Conservation (phyloP, 345 rosid species). For the Eutrema japonicum region DNA sequence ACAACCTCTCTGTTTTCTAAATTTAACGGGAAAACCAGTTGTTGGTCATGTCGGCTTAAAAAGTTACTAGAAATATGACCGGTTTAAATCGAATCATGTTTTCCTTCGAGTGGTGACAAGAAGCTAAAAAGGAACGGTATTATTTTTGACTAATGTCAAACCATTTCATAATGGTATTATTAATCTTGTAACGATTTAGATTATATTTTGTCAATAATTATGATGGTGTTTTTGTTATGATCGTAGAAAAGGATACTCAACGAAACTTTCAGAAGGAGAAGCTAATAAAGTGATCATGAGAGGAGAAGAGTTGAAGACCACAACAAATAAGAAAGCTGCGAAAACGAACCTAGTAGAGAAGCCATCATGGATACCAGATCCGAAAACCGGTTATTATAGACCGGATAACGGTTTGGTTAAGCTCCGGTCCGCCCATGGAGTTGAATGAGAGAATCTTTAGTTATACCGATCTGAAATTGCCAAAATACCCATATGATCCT, state of each 20-base stretch:
- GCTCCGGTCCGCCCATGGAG: not conserved
- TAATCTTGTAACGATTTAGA: not conserved
- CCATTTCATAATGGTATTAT: constrained; percentile 1
- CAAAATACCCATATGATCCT: too few relatives aligned
- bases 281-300: not conserved
- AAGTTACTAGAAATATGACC: too few relatives aligned
- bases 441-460: not conserved
- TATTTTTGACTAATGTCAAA: not conserved
- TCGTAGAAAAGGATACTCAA: constrained; percentile 22
- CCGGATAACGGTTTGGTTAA: constrained; percentile 11
- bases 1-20: too few relatives aligned
- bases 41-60: too few relatives aligned
- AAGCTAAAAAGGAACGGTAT: not conserved
- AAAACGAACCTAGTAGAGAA: not conserved
- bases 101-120: not conserved
- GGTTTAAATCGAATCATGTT: not conserved
- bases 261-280: not conserved
- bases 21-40: not conserved
- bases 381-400: constrained; percentile 14
- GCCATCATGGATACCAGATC: constrained; percentile 24
- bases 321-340: not conserved
- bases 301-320: constrained; percentile 8
- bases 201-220: not conserved
- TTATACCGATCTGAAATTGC: too few relatives aligned
- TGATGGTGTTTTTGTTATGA: not conserved